These are phyloP conservation scores for Theobroma cacao DNA, from an alignment of 345 rosid genomes.

Conservation along the genomic window DNA sequence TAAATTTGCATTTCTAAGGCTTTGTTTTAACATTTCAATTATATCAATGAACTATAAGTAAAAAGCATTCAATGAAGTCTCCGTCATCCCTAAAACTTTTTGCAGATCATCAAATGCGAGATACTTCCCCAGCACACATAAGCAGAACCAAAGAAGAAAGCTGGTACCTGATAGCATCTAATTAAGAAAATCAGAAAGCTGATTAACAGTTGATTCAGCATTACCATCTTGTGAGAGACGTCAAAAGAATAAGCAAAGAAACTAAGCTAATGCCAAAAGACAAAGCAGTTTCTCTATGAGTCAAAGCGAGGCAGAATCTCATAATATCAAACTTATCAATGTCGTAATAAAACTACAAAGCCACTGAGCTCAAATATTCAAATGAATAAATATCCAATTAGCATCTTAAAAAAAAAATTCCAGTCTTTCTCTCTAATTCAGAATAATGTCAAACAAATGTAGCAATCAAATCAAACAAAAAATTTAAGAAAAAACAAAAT, in stretches of 20 bases:
- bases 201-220: background rate
- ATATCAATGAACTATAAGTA: background rate
- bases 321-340: background rate
- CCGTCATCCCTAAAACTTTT: background rate
- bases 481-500: background rate
- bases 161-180: background rate
- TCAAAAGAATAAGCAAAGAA: background rate
- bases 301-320: background rate
- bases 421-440: background rate
- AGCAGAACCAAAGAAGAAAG: background rate
- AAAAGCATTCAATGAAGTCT: background rate
- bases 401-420: background rate
- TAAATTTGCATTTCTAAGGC: background rate
- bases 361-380: background rate
- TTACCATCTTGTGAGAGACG: background rate
- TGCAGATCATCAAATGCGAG: background rate
- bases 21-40: background rate
- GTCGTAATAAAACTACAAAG: background rate
- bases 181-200: background rate
- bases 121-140: background rate
- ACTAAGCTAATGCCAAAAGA: background rate
- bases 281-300: background rate
- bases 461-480: background rate
- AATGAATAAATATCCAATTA: background rate
- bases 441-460: background rate